These are phyloP conservation scores for Arabis hirsuta DNA, from an alignment of 345 rosid species.

Conservation along the genomic window DNA sequence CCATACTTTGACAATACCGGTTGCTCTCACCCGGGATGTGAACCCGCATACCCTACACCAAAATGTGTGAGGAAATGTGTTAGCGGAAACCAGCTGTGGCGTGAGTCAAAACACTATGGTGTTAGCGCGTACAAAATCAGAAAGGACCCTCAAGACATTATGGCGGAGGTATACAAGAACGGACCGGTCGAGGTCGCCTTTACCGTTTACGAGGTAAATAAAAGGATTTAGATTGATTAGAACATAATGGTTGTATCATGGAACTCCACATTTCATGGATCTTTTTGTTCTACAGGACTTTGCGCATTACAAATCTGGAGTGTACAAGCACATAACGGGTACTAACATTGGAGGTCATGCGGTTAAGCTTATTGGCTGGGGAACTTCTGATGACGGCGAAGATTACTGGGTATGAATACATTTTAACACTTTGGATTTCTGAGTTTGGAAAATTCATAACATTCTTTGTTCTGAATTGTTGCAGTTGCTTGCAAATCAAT, in stretches of 20 bases:
- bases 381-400: slow-evolving; percentile 85
- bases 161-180: slow-evolving; percentile 81
- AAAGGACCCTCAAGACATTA: slow-evolving; percentile 66
- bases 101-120: slow-evolving; percentile 76
- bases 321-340: slow-evolving; percentile 84
- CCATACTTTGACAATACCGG: slow-evolving; percentile 89
- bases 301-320: slow-evolving; percentile 92
- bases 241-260: not conserved
- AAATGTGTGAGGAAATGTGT: slow-evolving; percentile 81
- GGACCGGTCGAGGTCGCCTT: slow-evolving; percentile 96
- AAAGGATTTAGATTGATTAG: not conserved
- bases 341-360: slow-evolving; percentile 83
- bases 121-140: slow-evolving; percentile 69
- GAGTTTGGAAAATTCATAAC: not conserved
- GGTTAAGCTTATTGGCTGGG: slow-evolving; percentile 98
- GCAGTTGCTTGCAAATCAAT: slow-evolving; percentile 94
- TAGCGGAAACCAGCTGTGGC: slow-evolving; percentile 73
- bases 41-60: slow-evolving; percentile 90
- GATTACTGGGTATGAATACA: slow-evolving; percentile 80
- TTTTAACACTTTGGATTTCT: not conserved
- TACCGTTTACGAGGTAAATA: slow-evolving; percentile 83
- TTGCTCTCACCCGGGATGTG: slow-evolving; percentile 97
- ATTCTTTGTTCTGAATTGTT: slow-evolving; percentile 30
- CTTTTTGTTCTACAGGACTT: slow-evolving; percentile 63
- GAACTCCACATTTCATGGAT: slow-evolving; percentile 11